These are phyloP conservation scores for Cynanchum wilfordii DNA, from an alignment of 257 asterid species.

Conservation along the genomic window DNA sequence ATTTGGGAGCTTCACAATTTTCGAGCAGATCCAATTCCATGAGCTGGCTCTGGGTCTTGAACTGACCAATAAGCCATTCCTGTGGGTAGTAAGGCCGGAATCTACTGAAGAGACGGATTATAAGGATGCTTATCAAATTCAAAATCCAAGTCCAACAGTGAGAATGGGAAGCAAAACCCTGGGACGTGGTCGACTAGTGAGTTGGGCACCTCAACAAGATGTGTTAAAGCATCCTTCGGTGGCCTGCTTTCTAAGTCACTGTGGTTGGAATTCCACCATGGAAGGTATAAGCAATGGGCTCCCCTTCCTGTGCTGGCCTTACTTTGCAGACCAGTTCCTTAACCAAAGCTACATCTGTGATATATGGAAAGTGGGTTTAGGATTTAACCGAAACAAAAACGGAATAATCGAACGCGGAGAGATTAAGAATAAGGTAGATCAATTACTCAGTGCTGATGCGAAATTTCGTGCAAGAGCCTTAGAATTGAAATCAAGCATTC, in stretches of 20 bases:
- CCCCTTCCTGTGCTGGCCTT: constrained; percentile 63
- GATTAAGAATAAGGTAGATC: constrained; percentile 32
- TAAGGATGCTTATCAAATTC: constrained; percentile 2
- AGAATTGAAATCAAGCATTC: constrained; percentile 28
- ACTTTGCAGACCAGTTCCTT: constrained; percentile 45
- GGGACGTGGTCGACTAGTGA: constrained; percentile 25
- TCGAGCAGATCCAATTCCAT: constrained; percentile 39
- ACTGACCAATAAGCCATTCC: constrained; percentile 30
- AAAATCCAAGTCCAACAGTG: constrained; percentile 43
- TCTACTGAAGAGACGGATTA: neutral
- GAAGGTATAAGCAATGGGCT: constrained; percentile 47
- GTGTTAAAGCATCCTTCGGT: constrained; percentile 47
- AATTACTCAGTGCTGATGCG: constrained; percentile 19
- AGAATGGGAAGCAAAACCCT: constrained; percentile 21
- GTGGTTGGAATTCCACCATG: constrained; percentile 59
- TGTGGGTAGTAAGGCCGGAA: constrained; percentile 53
- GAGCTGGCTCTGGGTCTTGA: constrained; percentile 60
- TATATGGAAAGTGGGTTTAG: constrained; percentile 37
- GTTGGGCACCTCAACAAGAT: constrained; percentile 54
- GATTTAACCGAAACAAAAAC: constrained; percentile 21
- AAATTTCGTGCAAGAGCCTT: constrained; percentile 22
- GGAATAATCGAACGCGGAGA: constrained; percentile 27
- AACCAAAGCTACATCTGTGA: constrained; percentile 45
- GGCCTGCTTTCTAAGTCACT: constrained; percentile 51
- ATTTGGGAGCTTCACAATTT: constrained; percentile 51